Conservation (phyloP, 176 grass and related monocot genomes). For the Bonia amplexicaulis region DNA sequence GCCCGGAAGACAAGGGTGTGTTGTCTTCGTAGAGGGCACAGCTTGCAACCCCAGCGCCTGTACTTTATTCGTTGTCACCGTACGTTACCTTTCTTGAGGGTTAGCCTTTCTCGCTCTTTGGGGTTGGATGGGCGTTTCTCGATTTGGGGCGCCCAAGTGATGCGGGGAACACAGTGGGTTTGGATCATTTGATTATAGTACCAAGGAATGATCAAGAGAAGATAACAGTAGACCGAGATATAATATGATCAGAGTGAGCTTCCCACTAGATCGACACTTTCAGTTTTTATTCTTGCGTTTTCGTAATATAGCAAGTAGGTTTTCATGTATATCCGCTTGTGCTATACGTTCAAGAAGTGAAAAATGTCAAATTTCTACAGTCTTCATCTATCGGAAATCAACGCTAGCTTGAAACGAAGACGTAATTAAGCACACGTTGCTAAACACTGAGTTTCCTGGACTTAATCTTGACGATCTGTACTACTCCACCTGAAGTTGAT, state of each 20-base stretch:
- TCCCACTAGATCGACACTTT: conserved; percentile 36
- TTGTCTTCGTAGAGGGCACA: conserved; percentile 51
- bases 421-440: background rate
- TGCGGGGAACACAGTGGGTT: conserved; percentile 50
- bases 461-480: background rate
- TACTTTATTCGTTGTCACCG: conserved; percentile 55
- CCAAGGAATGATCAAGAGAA: conserved; percentile 59
- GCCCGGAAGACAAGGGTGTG: conserved; percentile 59
- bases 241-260: conserved; percentile 32
- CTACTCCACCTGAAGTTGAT: background rate
- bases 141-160: conserved; percentile 36
- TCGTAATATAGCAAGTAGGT: conserved; percentile 6
- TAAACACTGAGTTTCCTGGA: background rate
- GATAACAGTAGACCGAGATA: conserved; percentile 5
- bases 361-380: too few species aligned
- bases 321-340: background rate
- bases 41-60: conserved; percentile 34
- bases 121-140: conserved; percentile 41
- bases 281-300: conserved; percentile 7
- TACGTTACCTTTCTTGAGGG: conserved; percentile 42
- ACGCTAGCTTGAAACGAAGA: background rate
- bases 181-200: conserved; percentile 51
- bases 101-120: conserved; percentile 59
- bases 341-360: background rate
- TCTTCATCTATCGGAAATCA: background rate